A percentile compares a stretch with the other conserved stretches of the same genome.
Evolutionary conservation across 352 stramenopile genomes (phyloP).

Genomic region (Globisporangium heterothallicum): DNA sequence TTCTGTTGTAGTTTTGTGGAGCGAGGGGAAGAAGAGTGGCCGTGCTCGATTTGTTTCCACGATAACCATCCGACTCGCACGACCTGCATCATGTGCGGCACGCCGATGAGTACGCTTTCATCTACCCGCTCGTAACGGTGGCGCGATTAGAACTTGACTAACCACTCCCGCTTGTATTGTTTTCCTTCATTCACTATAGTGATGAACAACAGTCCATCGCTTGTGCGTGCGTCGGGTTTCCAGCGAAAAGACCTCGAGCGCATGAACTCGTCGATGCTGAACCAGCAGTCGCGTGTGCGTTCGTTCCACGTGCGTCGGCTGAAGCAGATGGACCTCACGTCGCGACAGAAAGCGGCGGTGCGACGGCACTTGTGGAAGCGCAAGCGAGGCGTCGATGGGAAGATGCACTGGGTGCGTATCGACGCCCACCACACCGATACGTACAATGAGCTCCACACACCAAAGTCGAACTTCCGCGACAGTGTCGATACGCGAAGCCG

Average conservation of each 20-base stretch:
- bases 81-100: slow-evolving; percentile 81
- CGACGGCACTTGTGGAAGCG: slow-evolving; percentile 71
- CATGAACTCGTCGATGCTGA: slow-evolving; percentile 67
- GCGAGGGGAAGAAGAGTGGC: slow-evolving; percentile 76
- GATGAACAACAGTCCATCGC: slow-evolving; percentile 48
- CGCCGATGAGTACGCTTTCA: slow-evolving; percentile 27
- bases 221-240: slow-evolving; percentile 65
- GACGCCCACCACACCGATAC: slow-evolving; percentile 34
- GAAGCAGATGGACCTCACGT: slow-evolving; percentile 83
- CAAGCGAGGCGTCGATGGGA: slow-evolving; percentile 62
- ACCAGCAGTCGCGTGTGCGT: slow-evolving; percentile 74
- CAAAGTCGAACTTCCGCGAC: slow-evolving; percentile 22
- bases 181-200: slow-evolving; percentile 8
- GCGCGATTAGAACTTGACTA: too few relatives aligned
- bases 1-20: slow-evolving; percentile 48
- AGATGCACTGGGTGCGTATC: slow-evolving; percentile 80
- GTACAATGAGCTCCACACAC: slow-evolving; percentile 51
- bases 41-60: slow-evolving; percentile 86
- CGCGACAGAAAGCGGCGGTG: slow-evolving; percentile 73
- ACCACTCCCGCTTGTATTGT: background rate
- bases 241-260: slow-evolving; percentile 56
- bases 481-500: slow-evolving; percentile 27
- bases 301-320: slow-evolving; percentile 81
- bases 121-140: background rate
- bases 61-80: slow-evolving; percentile 82